Conservation (phyloP, 495 filamentous ascomycete genomes). For the Penicillium maclennaniae region DNA sequence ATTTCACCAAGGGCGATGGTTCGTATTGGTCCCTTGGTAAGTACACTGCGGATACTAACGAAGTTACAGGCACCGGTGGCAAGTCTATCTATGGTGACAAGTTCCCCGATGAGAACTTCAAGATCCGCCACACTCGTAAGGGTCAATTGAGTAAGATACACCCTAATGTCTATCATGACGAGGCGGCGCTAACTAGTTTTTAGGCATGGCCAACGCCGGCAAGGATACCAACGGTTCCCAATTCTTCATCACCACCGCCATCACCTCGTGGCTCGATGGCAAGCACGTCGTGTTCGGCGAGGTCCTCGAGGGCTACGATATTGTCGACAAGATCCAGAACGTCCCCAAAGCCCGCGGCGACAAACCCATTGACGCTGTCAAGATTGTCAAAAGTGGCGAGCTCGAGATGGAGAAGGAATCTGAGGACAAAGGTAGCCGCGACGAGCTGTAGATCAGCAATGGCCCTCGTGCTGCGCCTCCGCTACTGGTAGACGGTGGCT, state of each 20-base stretch:
- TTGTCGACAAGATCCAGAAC: constrained; percentile 86
- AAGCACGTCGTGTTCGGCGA: constrained; percentile 89
- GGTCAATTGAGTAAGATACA: constrained; percentile 54
- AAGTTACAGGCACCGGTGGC: constrained; percentile 72
- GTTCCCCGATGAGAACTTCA: constrained; percentile 99
- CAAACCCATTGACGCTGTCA: constrained; percentile 70
- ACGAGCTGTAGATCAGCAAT: constrained; percentile 72
- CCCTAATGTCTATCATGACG: not conserved
- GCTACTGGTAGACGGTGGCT: constrained; percentile 32
- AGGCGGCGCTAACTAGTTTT: constrained; percentile 34
- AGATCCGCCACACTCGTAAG: constrained; percentile 79
- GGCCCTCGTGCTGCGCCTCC: constrained; percentile 22
- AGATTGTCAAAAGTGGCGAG: constrained; percentile 94
- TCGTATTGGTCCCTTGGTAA: constrained; percentile 3
- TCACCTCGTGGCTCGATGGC: constrained; percentile 87
- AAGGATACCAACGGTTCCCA: constrained; percentile 98
- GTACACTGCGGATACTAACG: constrained; percentile 9
- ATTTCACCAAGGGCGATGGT: constrained; percentile 94
- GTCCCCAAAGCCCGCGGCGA: constrained; percentile 65
- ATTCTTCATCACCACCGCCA: constrained; percentile 92
- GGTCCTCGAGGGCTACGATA: constrained; percentile 84
- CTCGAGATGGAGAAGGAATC: constrained; percentile 59
- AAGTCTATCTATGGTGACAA: constrained; percentile 97
- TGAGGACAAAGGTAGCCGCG: constrained; percentile 88
- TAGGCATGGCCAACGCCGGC: constrained; percentile 96